phyloP scores from a whole-genome alignment of 176 grass and related monocot species.

The Cenchrus americanus region DNA sequence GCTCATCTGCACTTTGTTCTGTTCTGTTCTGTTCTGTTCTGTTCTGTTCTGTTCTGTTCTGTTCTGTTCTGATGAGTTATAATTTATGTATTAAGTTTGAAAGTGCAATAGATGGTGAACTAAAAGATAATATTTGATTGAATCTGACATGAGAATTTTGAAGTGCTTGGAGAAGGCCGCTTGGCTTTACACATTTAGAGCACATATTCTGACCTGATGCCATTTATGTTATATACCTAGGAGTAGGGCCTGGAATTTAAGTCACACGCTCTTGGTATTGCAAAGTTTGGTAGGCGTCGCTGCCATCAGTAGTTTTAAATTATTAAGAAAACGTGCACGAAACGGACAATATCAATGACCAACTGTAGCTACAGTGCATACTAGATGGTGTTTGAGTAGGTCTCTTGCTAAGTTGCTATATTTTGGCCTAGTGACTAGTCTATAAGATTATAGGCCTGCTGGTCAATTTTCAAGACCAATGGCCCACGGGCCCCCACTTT shows the following conservation, averaged over 20 bases:
- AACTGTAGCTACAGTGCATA: conserved; percentile 9
- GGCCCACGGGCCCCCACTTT: not conserved
- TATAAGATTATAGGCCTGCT: conserved; percentile 3
- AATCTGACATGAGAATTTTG: not conserved
- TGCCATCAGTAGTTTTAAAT: conserved; percentile 36
- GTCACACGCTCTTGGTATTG: conserved; percentile 7
- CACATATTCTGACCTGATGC: not conserved
- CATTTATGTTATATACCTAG: conserved; percentile 21
- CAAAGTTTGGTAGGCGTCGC: conserved; percentile 31
- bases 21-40: too few species aligned
- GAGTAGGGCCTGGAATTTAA: conserved; percentile 37
- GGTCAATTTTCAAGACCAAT: conserved; percentile 3
- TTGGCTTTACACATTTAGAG: not conserved
- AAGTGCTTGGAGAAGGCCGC: not conserved
- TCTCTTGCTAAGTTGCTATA: conserved; percentile 17
- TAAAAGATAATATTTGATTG: conserved; percentile 15
- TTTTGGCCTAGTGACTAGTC: conserved; percentile 28
- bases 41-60: too few species aligned
- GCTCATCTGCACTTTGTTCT: not conserved
- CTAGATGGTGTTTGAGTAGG: conserved; percentile 14
- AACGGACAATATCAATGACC: not conserved
- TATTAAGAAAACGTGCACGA: conserved; percentile 32
- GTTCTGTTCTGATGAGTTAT: not conserved
- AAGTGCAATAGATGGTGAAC: conserved; percentile 7
- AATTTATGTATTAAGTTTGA: conserved; percentile 22